Conservation (phyloP, 2,329 filamentous ascomycete genomes). For the Graphiopsis chlorocephala region DNA sequence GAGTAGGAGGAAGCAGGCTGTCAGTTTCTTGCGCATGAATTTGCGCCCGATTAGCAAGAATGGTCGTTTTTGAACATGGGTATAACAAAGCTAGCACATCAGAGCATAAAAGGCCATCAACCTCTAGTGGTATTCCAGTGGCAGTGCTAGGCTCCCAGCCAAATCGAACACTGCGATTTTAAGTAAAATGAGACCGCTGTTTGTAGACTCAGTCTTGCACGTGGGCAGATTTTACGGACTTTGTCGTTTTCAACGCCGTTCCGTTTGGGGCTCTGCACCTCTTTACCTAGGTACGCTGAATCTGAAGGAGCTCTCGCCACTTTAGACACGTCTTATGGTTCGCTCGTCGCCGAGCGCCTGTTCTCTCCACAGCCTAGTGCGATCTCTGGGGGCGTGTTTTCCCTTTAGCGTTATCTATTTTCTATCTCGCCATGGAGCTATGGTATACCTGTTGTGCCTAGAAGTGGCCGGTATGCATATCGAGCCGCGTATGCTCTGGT, state of each 20-base stretch:
- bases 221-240: not conserved
- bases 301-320: not conserved
- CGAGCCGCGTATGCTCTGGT: conserved; percentile 9
- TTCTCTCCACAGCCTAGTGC: conserved; percentile 4
- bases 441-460: not conserved
- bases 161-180: not conserved
- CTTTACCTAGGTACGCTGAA: not conserved
- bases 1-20: too few species aligned
- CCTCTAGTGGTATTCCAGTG: too few species aligned
- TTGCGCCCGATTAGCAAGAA: too few species aligned
- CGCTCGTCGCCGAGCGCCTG: conserved; percentile 3
- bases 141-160: not conserved
- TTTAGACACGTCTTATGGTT: not conserved
- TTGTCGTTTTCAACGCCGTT: not conserved
- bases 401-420: conserved; percentile 10
- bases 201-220: not conserved
- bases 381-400: conserved; percentile 3
- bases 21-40: too few species aligned
- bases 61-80: too few species aligned
- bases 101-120: too few species aligned
- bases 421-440: conserved; percentile 7
- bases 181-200: too few species aligned
- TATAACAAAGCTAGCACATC: too few species aligned
- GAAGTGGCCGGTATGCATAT: conserved; percentile 5
- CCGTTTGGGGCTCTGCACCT: not conserved